A percentile compares a stretch with the other conserved stretches of the same genome.
Conservation (phyloP, 257 asterid species). For the Capsicum rhomboideum region DNA sequence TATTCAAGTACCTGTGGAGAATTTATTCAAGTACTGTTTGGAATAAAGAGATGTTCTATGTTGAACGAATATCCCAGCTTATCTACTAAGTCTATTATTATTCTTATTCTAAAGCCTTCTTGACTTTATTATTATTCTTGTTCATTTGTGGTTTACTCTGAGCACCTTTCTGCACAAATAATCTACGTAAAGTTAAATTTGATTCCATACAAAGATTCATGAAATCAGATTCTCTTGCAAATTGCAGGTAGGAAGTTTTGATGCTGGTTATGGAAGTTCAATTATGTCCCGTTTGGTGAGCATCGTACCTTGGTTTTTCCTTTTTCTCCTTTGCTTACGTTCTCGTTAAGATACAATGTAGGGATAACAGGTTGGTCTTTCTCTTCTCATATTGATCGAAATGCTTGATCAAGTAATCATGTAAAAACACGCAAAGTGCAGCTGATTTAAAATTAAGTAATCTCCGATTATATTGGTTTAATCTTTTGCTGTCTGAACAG, state of each 20-base stretch:
- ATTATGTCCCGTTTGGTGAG: constrained; percentile 86
- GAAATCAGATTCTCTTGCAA: background rate
- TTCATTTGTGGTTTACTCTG: background rate
- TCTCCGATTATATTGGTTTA: background rate
- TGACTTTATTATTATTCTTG: background rate
- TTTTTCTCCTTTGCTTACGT: too few relatives aligned
- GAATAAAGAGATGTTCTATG: background rate
- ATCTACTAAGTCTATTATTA: background rate
- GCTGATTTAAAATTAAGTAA: background rate
- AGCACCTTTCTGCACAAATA: background rate
- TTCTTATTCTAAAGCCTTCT: background rate
- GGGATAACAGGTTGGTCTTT: background rate
- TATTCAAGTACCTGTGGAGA: background rate
- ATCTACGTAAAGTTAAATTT: background rate
- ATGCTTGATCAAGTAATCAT: background rate
- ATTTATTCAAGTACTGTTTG: background rate
- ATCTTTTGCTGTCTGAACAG: constrained; percentile 19
- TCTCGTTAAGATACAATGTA: background rate
- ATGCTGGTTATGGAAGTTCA: constrained; percentile 96
- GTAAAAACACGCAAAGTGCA: background rate
- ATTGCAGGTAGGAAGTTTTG: constrained; percentile 93
- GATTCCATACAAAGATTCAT: background rate
- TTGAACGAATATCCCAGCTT: background rate
- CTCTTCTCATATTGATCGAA: background rate
- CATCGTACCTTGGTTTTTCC: background rate